Evolutionary conservation across 176 grass and related monocot species (phyloP).

Genomic region (Avena insularis): DNA sequence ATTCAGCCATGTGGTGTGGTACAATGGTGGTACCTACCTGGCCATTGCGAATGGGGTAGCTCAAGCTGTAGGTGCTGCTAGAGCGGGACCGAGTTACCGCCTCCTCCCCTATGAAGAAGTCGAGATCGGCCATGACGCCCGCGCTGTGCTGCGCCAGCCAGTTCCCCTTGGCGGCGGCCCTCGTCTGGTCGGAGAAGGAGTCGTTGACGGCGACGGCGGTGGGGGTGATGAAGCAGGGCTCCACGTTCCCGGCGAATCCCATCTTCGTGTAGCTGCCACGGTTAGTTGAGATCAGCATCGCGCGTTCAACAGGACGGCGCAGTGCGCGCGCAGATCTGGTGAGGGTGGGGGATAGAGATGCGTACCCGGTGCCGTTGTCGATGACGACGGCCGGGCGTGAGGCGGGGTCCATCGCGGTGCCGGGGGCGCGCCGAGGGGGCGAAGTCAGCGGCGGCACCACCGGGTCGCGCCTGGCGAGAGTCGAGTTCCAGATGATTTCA

Average conservation of each 20-base stretch:
- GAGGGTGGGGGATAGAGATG: background rate
- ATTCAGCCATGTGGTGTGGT: background rate
- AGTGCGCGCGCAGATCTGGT: conserved; percentile 41
- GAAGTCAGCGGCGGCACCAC: conserved; percentile 23
- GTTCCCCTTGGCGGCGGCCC: conserved; percentile 72
- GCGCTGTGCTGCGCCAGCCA: conserved; percentile 96
- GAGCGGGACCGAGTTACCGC: conserved; percentile 68
- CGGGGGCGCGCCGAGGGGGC: background rate
- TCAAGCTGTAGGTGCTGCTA: conserved; percentile 75
- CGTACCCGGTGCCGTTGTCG: conserved; percentile 95
- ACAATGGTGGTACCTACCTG: conserved; percentile 54
- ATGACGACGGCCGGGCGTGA: conserved; percentile 91
- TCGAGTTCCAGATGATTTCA: background rate
- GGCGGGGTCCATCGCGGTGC: conserved; percentile 63
- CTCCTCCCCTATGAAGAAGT: conserved; percentile 95
- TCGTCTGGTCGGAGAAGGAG: conserved; percentile 64
- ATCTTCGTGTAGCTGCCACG: conserved; percentile 91
- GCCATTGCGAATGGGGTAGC: conserved; percentile 89
- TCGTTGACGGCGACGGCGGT: conserved; percentile 95
- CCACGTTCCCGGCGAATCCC: conserved; percentile 98
- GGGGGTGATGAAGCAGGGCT: conserved; percentile 95
- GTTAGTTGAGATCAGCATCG: conserved; percentile 30
- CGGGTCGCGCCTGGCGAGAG: background rate
- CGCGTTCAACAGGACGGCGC: background rate
- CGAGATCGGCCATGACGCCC: conserved; percentile 96